Base-by-base conservation (phyloP, 2,329 filamentous ascomycete genomes). In the Penicillium brevicompactum region DNA sequence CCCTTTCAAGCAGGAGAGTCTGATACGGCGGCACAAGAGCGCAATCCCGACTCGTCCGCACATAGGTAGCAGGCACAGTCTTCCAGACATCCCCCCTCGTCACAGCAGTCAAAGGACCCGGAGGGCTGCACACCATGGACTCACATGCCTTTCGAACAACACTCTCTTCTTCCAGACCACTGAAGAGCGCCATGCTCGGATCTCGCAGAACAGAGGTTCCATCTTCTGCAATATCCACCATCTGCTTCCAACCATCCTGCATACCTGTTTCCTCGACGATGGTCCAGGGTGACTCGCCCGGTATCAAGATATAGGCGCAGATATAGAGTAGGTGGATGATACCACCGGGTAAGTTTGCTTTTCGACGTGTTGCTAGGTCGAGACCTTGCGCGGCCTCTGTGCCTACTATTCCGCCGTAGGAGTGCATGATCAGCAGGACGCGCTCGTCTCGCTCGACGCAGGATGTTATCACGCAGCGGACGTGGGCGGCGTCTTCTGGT, bases 381-480 rank as follows among this genome's bases (percentile, higher is more conserved):
- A 67, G 56, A 5, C 56, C 63, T 16, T 58, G 43, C 16, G 60
- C 51, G 11, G 63, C 63, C 21, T 61, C 61, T 3, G 59, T 61
- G 14, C 65, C 62, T 18, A 66, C 58, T 21, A 53, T 57, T 4
- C 66, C 64, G 37, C 66, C 64, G 49, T 69, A 69, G 13, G 66
- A 67, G 42, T 68, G 66, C 57, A 67, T 61, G 14, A 67, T 38
- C 46, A 66, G 42, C 9, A 62, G 22, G 5, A 68, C 55, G 5
- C 53, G 49, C 14, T 64, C 50, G 11, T 60, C 61, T 5, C 51
- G 42, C 0, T 58, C 46, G 16, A 53, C 31, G 2, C 31, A 34
- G 10, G 31, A 10, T 34, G 7, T 10, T 2, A 34, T 34, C 10
- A 34, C 13, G 1, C 6, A 34, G 2, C 31, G 31, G 31, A 34